These are phyloP conservation scores for Neurospora tetrasperma DNA, from an alignment of 495 filamentous ascomycete species.

Conservation along the genomic window DNA sequence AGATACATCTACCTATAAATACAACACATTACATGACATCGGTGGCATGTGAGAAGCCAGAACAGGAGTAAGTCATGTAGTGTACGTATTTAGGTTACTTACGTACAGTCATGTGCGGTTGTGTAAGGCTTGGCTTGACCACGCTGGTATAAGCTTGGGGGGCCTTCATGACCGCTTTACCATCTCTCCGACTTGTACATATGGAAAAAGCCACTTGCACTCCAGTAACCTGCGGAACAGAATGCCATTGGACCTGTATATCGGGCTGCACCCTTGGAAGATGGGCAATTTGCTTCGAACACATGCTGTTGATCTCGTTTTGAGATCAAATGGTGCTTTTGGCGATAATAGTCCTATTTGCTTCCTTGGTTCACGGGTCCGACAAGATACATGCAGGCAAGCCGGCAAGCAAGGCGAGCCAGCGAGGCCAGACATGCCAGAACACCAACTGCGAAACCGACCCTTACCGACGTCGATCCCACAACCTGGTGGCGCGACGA, in stretches of 20 bases:
- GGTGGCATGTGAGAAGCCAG: not conserved
- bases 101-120: not conserved
- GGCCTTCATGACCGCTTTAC: not conserved
- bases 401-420: not conserved
- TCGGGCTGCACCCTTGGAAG: too few species aligned
- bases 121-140: not conserved
- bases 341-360: not conserved
- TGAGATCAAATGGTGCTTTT: not conserved
- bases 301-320: not conserved
- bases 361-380: not conserved
- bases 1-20: not conserved
- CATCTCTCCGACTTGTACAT: not conserved
- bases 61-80: not conserved
- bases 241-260: not conserved
- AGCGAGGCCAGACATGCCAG: not conserved
- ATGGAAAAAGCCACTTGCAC: not conserved
- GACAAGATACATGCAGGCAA: not conserved
- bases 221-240: not conserved
- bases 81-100: not conserved
- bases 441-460: not conserved
- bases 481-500: not conserved
- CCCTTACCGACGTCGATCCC: not conserved
- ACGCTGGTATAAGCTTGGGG: not conserved
- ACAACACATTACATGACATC: not conserved
- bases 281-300: not conserved